Percentiles rank a stretch among this genome's conserved stretches.
These are phyloP conservation scores for Periglandula ipomoeae DNA, from an alignment of 2,329 filamentous ascomycete species.

Conservation along the genomic window DNA sequence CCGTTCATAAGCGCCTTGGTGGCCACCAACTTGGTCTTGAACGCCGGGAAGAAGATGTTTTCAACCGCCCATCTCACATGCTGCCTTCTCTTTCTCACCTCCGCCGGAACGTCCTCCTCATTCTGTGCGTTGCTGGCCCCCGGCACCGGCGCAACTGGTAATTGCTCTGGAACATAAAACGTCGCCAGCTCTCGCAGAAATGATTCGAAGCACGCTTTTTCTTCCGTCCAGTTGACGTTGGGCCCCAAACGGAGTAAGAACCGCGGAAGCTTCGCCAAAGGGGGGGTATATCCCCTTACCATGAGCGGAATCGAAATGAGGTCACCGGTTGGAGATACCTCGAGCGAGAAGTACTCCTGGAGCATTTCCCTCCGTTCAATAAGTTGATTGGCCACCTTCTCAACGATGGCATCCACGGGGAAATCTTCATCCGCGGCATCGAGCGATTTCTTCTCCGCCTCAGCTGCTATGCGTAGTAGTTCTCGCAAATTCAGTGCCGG, in stretches of 20 bases:
- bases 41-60: slow-evolving; percentile 80
- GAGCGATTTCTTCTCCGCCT: slow-evolving; percentile 50
- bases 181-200: slow-evolving; percentile 80
- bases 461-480: slow-evolving; percentile 63
- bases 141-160: slow-evolving; percentile 45
- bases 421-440: slow-evolving; percentile 43
- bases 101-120: slow-evolving; percentile 33
- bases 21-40: slow-evolving; percentile 73
- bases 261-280: slow-evolving; percentile 74
- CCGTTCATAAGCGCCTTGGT: slow-evolving; percentile 69
- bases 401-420: slow-evolving; percentile 56
- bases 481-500: slow-evolving; percentile 64
- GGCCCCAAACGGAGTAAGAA: slow-evolving; percentile 86
- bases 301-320: slow-evolving; percentile 74
- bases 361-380: slow-evolving; percentile 77
- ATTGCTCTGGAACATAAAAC: slow-evolving; percentile 82
- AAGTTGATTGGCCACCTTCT: slow-evolving; percentile 57
- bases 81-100: slow-evolving; percentile 48
- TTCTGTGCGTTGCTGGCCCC: slow-evolving; percentile 19
- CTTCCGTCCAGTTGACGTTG: slow-evolving; percentile 75
- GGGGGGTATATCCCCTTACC: slow-evolving; percentile 80
- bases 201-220: slow-evolving; percentile 75
- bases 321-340: slow-evolving; percentile 69
- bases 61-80: slow-evolving; percentile 73
- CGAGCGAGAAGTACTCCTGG: slow-evolving; percentile 81